These are phyloP conservation scores for Xylaria hypoxylon DNA, from an alignment of 2,329 filamentous ascomycete genomes.

Conservation along the genomic window DNA sequence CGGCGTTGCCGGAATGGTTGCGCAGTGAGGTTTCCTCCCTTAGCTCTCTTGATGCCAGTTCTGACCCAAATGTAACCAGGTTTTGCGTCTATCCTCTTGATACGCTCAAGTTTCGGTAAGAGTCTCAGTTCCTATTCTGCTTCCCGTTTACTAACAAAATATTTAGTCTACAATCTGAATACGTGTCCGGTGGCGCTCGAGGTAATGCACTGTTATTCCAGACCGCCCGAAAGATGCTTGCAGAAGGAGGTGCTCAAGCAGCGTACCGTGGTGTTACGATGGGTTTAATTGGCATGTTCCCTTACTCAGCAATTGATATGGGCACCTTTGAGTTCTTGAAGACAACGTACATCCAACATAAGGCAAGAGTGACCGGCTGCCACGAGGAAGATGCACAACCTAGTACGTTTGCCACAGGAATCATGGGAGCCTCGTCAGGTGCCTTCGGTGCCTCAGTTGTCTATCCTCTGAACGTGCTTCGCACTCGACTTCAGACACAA, in stretches of 20 bases:
- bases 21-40: conserved; percentile 73
- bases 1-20: conserved; percentile 91
- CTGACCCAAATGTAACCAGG: conserved; percentile 56
- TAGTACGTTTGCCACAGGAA: conserved; percentile 84
- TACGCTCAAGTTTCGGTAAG: conserved; percentile 75
- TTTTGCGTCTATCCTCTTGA: conserved; percentile 96
- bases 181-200: conserved; percentile 83
- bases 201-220: conserved; percentile 85
- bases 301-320: conserved; percentile 96
- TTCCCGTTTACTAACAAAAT: conserved; percentile 46
- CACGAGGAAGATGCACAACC: conserved; percentile 87
- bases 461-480: conserved; percentile 92
- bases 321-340: conserved; percentile 96
- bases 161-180: conserved; percentile 92
- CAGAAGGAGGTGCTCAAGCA: conserved; percentile 75
- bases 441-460: conserved; percentile 94
- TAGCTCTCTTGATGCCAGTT: not conserved
- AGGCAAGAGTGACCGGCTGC: conserved; percentile 75
- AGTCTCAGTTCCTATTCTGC: conserved; percentile 10
- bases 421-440: conserved; percentile 90
- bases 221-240: conserved; percentile 89
- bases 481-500: conserved; percentile 92
- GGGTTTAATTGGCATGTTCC: conserved; percentile 96
- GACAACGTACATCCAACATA: conserved; percentile 74
- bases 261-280: conserved; percentile 95